Evolutionary conservation across 768 basidiomycete species (phyloP).

Genomic region (Leccinum truebloodii): DNA sequence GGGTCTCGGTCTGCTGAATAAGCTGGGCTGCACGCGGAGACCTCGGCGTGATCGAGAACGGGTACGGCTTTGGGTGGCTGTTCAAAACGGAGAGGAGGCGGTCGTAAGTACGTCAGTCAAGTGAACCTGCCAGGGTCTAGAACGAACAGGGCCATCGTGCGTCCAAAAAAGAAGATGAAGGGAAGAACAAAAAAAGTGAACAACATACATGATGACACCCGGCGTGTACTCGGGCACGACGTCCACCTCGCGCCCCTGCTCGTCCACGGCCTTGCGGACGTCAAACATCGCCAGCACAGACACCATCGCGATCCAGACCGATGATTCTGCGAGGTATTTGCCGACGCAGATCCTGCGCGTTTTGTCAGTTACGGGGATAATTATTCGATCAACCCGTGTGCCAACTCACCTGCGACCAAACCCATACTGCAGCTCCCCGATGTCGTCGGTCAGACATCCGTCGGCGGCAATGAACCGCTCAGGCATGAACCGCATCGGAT

Average conservation of each 20-base stretch:
- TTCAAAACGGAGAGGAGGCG: not conserved
- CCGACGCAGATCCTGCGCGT: slow-evolving; percentile 27
- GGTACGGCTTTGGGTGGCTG: slow-evolving; percentile 21
- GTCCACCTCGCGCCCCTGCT: slow-evolving; percentile 20
- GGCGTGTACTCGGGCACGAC: slow-evolving; percentile 27
- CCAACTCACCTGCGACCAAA: slow-evolving; percentile 25
- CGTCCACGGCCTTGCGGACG: slow-evolving; percentile 29
- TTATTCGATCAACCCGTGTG: not conserved
- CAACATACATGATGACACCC: slow-evolving; percentile 35
- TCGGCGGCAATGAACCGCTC: slow-evolving; percentile 20
- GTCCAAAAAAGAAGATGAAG: not conserved
- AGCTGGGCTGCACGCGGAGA: slow-evolving; percentile 12
- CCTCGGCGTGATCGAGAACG: slow-evolving; percentile 23
- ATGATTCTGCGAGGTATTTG: slow-evolving; percentile 27
- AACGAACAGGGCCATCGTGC: not conserved
- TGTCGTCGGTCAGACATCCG: slow-evolving; percentile 22
- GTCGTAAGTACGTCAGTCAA: not conserved
- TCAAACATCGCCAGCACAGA: slow-evolving; percentile 29
- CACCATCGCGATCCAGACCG: slow-evolving; percentile 29
- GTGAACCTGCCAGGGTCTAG: slow-evolving; percentile 42
- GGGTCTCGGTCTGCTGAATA: slow-evolving; percentile 15
- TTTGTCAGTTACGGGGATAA: not conserved
- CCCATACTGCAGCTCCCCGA: slow-evolving; percentile 20
- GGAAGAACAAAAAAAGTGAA: not conserved
- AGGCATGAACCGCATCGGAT: slow-evolving; percentile 23